Base-by-base conservation (phyloP, 1,139 yeast genomes). In the Zygoascus sp. region DNA sequence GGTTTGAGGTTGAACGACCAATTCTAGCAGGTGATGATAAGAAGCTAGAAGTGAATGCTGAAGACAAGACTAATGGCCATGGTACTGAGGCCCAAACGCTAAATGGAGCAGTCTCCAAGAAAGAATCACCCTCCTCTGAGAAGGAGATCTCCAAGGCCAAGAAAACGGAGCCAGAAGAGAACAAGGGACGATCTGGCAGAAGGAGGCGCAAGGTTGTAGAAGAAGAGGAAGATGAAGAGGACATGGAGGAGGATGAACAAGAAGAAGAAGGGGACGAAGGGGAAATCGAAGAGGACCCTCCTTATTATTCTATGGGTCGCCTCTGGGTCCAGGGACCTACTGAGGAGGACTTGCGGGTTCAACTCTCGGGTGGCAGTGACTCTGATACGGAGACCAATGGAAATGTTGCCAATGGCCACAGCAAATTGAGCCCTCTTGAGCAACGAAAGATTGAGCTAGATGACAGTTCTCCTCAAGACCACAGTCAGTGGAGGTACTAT, bases 321-420 rank as follows among this genome's bases (percentile, higher is more conserved):
- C 64, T 92, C 32, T 90, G 97, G 95, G 77, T 92, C 2, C 97
- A 90, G 65, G 99, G 99, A 0, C 97, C 98, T 1, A 71, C 80
- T 2, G 71, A 72, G 19, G 83, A 79, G 44, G 95, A 89, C 55
- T 62, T 78, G 19, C 60, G 64, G 22, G 65, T 65, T 9, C 73
- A 72, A 44, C 63, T 80, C 13, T 10, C 23, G 16, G 46, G 54
- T 10, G 56, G 55, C 36, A 15, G 7, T 13, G 22, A 6, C 2
- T 5, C 20, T 3, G 4, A n/a, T n/a, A n/a, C n/a, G n/a, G n/a
- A 3, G 17, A 27, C 21, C 11, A 25, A 17, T 6, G 64, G 2
- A 50, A 50, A 39, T 44, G 19, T 40, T 35, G 40, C 55, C 42
- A 53, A 51, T 36, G 52, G 55, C 22, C 47, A 58, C 28, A 64